phyloP scores from a whole-genome alignment of 371 early-diverging fungal species.

The Thermomucor indicae-seudaticae region DNA sequence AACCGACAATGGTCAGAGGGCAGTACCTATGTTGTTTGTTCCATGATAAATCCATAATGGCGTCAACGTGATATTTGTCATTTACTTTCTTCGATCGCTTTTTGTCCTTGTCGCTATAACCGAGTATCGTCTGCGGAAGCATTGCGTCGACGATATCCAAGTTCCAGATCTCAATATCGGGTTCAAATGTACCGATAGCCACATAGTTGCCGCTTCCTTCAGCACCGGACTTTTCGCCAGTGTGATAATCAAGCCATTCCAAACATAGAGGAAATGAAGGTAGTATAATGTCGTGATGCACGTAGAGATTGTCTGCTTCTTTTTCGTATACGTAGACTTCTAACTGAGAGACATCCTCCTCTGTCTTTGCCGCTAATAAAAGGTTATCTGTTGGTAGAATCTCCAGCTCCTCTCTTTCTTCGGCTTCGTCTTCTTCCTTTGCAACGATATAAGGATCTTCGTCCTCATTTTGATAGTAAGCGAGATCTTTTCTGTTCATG shows the following conservation, averaged over 20 bases:
- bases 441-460: constrained; percentile 84
- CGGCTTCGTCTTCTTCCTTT: constrained; percentile 65
- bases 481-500: constrained; percentile 70
- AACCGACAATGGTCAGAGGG: background rate
- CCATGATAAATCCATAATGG: constrained; percentile 91
- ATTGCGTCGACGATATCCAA: constrained; percentile 85
- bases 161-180: constrained; percentile 97
- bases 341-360: constrained; percentile 92
- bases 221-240: constrained; percentile 55
- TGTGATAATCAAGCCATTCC: constrained; percentile 89
- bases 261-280: constrained; percentile 93
- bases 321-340: constrained; percentile 89
- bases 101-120: constrained; percentile 57
- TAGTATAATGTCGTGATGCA: constrained; percentile 98
- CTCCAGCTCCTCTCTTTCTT: constrained; percentile 77
- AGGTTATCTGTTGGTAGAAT: constrained; percentile 82
- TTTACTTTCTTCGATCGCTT: constrained; percentile 63
- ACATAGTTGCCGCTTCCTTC: constrained; percentile 74
- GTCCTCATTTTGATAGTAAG: constrained; percentile 70
- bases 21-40: constrained; percentile 71
- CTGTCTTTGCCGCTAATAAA: constrained; percentile 88
- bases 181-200: constrained; percentile 94
- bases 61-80: constrained; percentile 84
- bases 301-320: constrained; percentile 84
- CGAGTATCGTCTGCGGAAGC: constrained; percentile 89